A percentile compares a stretch with the other conserved stretches of the same genome.
Evolutionary conservation across 1,284 basidiomycete species (phyloP).

Genomic region (Ustilago cynodontis): DNA sequence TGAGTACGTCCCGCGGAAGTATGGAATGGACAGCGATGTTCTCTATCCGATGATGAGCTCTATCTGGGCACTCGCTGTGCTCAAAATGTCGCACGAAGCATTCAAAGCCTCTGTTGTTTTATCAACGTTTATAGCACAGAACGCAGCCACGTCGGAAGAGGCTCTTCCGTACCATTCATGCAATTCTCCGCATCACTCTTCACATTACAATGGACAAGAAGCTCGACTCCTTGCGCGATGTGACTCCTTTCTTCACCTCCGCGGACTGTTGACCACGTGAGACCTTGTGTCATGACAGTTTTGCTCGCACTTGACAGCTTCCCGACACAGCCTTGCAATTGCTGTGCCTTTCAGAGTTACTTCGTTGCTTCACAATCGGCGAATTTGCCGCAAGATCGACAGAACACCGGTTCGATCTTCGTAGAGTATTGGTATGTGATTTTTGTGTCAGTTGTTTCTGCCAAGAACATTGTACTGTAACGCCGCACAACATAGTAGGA

Average conservation of each 20-base stretch:
- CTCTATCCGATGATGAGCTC: not conserved
- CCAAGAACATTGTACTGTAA: no score
- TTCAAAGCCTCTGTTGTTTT: not conserved
- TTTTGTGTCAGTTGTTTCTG: no score
- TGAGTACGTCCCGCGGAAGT: not conserved
- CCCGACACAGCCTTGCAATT: not conserved
- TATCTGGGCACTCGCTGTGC: not conserved
- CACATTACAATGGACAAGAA: not conserved
- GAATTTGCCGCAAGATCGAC: not conserved
- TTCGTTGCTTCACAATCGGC: not conserved
- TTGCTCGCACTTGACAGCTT: constrained; percentile 1
- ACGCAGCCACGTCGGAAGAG: not conserved
- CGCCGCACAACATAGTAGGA: no score
- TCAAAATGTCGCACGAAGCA: no score
- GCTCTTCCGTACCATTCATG: not conserved
- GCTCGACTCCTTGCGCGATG: not conserved
- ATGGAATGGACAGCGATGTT: not conserved
- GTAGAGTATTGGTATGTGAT: no score
- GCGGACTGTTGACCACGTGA: constrained; percentile 1
- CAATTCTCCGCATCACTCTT: not conserved
- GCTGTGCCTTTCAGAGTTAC: not conserved
- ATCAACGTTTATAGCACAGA: not conserved
- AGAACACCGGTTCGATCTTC: no score
- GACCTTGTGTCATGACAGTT: not conserved
- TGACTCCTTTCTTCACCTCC: not conserved